Base-by-base conservation (phyloP, 129 eudicot genomes). In the Rutidosis leptorrhynchoides region DNA sequence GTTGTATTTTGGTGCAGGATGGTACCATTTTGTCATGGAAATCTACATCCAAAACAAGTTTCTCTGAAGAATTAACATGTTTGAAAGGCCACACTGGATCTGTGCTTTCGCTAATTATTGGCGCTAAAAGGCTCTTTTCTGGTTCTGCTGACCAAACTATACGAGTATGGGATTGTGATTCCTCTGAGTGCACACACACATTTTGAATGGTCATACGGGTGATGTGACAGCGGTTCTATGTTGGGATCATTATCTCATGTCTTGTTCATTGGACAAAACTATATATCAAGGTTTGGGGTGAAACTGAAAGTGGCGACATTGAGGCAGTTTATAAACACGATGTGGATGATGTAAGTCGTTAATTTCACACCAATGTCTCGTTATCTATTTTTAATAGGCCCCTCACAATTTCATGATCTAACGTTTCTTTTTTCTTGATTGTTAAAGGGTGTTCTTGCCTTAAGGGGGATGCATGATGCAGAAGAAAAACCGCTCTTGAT, bases 201-300 rank as follows among this genome's bases (percentile, higher is more conserved):
- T 79, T 2, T 42, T 89, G 24, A 24, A 59, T 26, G 85, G 86
- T 23, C 89, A 88, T 79, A 30, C 75, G 1, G 65, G 58, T 21
- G 78, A 63, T 26, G 89, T 85, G 43, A 81, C 80, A 24, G 64
- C 95, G 8, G 28, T 89, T 58, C 15, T 85, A 24, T 89, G 94
- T 58, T 85, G 96, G 96, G 90, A 81, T 27, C 63, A 33, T 15
- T 83, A 43, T 73, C 68, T 89, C 52, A 0, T 85, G 7, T 81
- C 90, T 20, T 83, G 90, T 65, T 83, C 96, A 8, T 62, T 81
- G 71, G 96, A 89, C 67, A 72, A 73, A 17, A 82, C 71, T 17
- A n/a, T n/a, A n/a, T n/a, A 52, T 83, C 19, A 89, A 83, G 78
- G 58, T 83, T 65, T 89, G 97, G 97, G 81, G 78, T 68, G 78